Evolutionary conservation across 164 flowering plant genomes (phyloP), one percentile per base, ranked within the genome.

Genomic region (Umbilicus rupestris): DNA sequence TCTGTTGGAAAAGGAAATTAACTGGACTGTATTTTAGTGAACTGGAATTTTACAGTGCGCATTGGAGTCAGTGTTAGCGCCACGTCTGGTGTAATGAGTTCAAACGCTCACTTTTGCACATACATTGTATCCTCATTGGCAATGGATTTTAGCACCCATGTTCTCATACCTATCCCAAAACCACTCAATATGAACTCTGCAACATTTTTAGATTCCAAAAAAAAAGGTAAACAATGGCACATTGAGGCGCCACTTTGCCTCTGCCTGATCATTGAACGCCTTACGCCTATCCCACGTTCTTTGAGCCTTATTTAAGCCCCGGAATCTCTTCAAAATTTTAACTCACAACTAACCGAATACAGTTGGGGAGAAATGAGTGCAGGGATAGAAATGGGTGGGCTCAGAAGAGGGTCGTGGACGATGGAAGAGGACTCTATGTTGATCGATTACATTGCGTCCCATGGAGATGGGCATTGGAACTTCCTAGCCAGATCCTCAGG

Each of bases 401-500:
- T 92, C 7, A 80, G 97, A 66, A 85, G 86, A 81, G 97, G 97
- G n/a, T 94, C 96, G 62, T 92, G 97, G 97, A 89, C 97, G 29
- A 76, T 80, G 35, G 94, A 92, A 37, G 97, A 92, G 78, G 97
- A 92, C 73, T 76, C 71, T 64, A 75, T 83, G 39, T 85, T 87
- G 49, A 76, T 76, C 35, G 82, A 80, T 39, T 83, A 77, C 79
- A 82, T 87, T 62, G 69, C 84, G 59, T 69, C 37, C 64, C 84
- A 84, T 55, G 89, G 97, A 7, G 94, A 90, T 74, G 92, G 94
- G 14, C 84, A 90, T 8, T 90, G 97, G 97, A 88, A 90, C 76
- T 69, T 75, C 63, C 74, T 90, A 8, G 90, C 97, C 0, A 76
- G 79, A 68, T 74, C 74, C 68, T 76, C 97, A 42, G 97, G 97